Conservation (phyloP, 148 eudicot genomes). For the Vaccinium macrocarpon region DNA sequence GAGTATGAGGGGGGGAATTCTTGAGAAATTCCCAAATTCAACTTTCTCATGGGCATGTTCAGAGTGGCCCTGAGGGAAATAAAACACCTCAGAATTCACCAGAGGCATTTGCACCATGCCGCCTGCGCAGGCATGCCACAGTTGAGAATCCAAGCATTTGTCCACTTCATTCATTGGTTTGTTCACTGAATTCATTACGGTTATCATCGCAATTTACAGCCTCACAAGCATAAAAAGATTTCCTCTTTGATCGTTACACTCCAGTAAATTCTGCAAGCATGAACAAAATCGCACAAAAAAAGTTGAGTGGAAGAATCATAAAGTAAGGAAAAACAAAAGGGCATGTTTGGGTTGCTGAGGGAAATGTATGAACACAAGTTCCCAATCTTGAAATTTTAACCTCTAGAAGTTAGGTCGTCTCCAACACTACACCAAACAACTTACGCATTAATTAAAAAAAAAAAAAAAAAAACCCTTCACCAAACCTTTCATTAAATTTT, state of each 20-base stretch:
- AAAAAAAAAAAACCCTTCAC: not conserved
- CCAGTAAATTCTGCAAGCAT: constrained; percentile 10
- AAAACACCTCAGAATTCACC: constrained; percentile 63
- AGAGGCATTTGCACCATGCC: constrained; percentile 91
- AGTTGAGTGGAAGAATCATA: not conserved
- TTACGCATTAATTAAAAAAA: not conserved
- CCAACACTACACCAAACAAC: not conserved
- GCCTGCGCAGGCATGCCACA: constrained; percentile 99
- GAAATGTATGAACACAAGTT: constrained; percentile 1
- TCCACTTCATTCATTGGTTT: constrained; percentile 48
- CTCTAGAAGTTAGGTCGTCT: not conserved
- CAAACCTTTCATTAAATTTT: not conserved
- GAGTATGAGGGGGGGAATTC: constrained; percentile 50
- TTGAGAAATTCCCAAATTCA: constrained; percentile 46
- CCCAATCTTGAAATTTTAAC: not conserved
- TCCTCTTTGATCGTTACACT: not conserved
- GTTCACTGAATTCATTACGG: constrained; percentile 42
- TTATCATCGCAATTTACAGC: constrained; percentile 44
- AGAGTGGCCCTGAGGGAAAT: constrained; percentile 91
- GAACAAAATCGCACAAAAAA: not conserved
- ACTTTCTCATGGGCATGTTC: constrained; percentile 61
- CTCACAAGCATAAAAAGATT: not conserved
- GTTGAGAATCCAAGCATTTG: constrained; percentile 60
- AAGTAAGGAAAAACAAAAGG: not conserved
- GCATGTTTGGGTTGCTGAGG: not conserved